Percentiles rank a stretch among this genome's conserved stretches.
Conservation (phyloP, 768 basidiomycete species). For the Mycena albidolilacea region DNA sequence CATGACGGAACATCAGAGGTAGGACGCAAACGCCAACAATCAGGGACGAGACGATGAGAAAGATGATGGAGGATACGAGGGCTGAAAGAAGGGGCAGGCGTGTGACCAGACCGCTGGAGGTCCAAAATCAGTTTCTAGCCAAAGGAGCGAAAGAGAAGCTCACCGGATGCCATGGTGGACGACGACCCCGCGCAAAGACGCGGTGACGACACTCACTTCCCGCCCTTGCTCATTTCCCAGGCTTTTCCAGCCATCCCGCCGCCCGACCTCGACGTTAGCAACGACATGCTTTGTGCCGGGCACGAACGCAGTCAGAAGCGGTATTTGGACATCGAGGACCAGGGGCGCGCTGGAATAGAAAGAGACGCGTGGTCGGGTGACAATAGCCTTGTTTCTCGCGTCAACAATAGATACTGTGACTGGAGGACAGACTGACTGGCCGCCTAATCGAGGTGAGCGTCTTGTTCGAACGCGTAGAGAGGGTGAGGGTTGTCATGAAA, state of each 20-base stretch:
- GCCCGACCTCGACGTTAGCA: slow-evolving; percentile 81
- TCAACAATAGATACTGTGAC: slow-evolving; percentile 22
- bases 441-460: slow-evolving; percentile 73
- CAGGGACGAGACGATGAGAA: slow-evolving; percentile 63
- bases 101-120: slow-evolving; percentile 73
- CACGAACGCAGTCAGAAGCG: slow-evolving; percentile 70
- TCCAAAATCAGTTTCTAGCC: slow-evolving; percentile 7
- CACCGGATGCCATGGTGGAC: slow-evolving; percentile 81
- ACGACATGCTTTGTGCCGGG: slow-evolving; percentile 61
- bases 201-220: slow-evolving; percentile 78
- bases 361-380: slow-evolving; percentile 59
- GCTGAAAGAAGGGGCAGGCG: slow-evolving; percentile 77
- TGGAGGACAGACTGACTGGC: slow-evolving; percentile 65
- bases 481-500: slow-evolving; percentile 82
- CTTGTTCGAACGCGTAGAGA: slow-evolving; percentile 73
- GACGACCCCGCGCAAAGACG: slow-evolving; percentile 73
- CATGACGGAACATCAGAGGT: slow-evolving; percentile 56
- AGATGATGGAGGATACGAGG: slow-evolving; percentile 59
- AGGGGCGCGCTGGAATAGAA: slow-evolving; percentile 58
- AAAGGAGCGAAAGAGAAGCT: slow-evolving; percentile 37
- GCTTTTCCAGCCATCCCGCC: slow-evolving; percentile 79
- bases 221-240: slow-evolving; percentile 79
- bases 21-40: slow-evolving; percentile 67
- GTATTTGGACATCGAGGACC: slow-evolving; percentile 65
- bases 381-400: slow-evolving; percentile 66